Conservation (phyloP, 1,284 basidiomycete species). For the Cryptococcus jaspeensis region DNA sequence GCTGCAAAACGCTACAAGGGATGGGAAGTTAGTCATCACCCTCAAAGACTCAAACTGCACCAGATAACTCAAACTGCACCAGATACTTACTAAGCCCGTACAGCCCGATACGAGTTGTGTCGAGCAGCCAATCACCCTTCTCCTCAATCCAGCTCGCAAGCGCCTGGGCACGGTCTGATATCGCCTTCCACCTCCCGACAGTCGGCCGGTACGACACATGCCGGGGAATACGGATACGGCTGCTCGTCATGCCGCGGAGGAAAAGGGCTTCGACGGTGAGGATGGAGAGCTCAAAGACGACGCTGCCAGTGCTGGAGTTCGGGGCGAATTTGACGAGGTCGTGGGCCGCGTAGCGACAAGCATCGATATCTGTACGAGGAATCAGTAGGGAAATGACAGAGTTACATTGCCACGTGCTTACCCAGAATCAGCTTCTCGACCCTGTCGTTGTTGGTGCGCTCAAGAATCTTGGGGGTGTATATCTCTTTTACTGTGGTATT, state of each 20-base stretch:
- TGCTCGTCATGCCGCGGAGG: conserved; percentile 1
- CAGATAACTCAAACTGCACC: no score
- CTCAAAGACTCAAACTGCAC: background rate
- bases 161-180: background rate
- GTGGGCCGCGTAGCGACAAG: background rate
- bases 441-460: conserved; percentile 3
- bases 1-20: background rate
- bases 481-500: conserved; percentile 1
- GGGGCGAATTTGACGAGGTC: background rate
- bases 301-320: background rate
- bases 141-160: conserved; percentile 2
- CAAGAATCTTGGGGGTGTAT: conserved; percentile 1
- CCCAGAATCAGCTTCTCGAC: conserved; percentile 2
- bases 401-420: no score
- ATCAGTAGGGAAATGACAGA: no score
- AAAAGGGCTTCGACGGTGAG: conserved; percentile 4
- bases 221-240: background rate
- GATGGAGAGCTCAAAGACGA: conserved; percentile 5
- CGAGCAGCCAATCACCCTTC: conserved; percentile 6
- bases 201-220: conserved; percentile 3
- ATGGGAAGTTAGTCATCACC: background rate
- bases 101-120: conserved; percentile 3
- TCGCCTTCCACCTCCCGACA: conserved; percentile 4
- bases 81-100: conserved; percentile 7
- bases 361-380: background rate